These are phyloP conservation scores for Multifurca ochricompacta DNA, from an alignment of 768 basidiomycete species.

Conservation along the genomic window DNA sequence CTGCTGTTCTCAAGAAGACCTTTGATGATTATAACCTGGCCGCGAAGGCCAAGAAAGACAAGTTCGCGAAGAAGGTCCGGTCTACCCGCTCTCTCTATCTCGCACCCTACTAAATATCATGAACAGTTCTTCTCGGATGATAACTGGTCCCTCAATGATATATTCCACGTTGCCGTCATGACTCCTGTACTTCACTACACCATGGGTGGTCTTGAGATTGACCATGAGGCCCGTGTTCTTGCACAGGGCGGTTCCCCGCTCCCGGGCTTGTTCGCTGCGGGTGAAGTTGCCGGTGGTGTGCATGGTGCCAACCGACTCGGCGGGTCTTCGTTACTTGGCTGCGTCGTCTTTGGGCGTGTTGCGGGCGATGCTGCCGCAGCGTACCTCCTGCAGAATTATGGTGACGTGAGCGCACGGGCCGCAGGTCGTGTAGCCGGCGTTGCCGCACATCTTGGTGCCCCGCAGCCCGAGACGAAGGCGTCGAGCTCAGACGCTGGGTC, in stretches of 20 bases:
- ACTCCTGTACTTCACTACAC: conserved; percentile 97
- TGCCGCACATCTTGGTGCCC: conserved; percentile 58
- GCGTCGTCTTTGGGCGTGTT: conserved; percentile 96
- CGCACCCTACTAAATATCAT: neutral
- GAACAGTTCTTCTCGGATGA: conserved; percentile 65
- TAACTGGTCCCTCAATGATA: conserved; percentile 82
- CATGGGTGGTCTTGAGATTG: conserved; percentile 97
- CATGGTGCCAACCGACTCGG: conserved; percentile 98
- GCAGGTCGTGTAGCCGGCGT: conserved; percentile 75
- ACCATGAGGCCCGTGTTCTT: conserved; percentile 76
- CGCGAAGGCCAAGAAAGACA: conserved; percentile 79
- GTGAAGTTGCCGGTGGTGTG: conserved; percentile 95
- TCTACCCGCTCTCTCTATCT: neutral
- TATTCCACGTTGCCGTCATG: conserved; percentile 95
- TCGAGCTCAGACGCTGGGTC: conserved; percentile 22
- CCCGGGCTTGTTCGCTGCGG: conserved; percentile 86
- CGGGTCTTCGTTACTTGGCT: conserved; percentile 87
- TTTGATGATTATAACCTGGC: conserved; percentile 84
- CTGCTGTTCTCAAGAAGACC: conserved; percentile 78
- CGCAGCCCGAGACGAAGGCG: conserved; percentile 23
- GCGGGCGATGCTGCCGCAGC: conserved; percentile 91
- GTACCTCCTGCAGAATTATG: conserved; percentile 71
- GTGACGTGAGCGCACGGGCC: conserved; percentile 62
- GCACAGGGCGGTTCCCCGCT: conserved; percentile 68
- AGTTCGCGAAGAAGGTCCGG: conserved; percentile 90